Base-by-base conservation (phyloP, 352 stramenopile genomes). In the Phytophthora brassicae region DNA sequence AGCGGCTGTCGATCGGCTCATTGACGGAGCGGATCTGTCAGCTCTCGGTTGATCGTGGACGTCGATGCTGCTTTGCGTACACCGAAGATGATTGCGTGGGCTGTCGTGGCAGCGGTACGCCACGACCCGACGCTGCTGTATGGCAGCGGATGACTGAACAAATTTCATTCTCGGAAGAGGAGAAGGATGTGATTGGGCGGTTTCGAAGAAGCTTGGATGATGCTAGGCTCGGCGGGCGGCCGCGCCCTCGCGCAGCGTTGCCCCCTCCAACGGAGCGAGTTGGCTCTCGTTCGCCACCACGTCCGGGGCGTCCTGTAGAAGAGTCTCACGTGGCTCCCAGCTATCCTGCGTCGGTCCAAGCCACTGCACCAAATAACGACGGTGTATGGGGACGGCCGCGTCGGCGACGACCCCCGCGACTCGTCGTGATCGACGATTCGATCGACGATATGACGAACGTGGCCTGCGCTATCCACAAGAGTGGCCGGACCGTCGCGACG, bases 271-370 rank as follows among this genome's bases (percentile, higher is more conserved):
- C 26, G 1, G 17, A 20, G 9, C 28, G 29, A 53, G 26, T n/a
- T 17, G 31, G 14, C 24, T 24, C 38, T 60, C 42, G 29, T 60
- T 52, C 29, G 26, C 42, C 53, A 60, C 53, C 2, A 16, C 39
- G 22, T 60, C 53, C 29, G 42, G 53, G 26, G 52, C 53, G 29
- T 60, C 20, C 2, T 16, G 36, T 0, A 46, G 13, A 14, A 60
- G 42, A 14, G 43, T 14, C 13, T 8, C 19, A 0, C 42, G 41
- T 1, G 53, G 53, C 17, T 60, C 53, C 53, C 41, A 60, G 12
- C 41, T 60, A 60, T 60, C 53, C 2, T 11, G 2, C 41, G 46
- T 60, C 0, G 53, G 53, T 0, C 31, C 22, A 2, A 53, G 43
- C n/a, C n/a, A n/a, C n/a, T n/a, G n/a, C n/a, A n/a, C n/a, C n/a